phyloP scores from a whole-genome alignment of 1,284 basidiomycete species.

The Sanghuangporus baumii region DNA sequence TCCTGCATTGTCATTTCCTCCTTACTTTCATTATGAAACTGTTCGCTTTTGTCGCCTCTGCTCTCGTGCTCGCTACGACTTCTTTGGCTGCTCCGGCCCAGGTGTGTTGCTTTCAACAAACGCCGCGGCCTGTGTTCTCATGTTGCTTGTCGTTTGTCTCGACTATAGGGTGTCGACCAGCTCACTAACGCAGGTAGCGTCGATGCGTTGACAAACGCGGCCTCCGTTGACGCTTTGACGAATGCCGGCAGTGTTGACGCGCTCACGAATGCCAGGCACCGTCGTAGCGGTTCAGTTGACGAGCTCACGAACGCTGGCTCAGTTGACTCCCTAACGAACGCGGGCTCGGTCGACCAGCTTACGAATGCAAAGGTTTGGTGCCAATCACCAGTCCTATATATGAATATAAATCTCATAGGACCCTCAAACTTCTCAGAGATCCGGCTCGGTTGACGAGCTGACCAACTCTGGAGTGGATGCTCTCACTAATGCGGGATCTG shows the following conservation, averaged over 20 bases:
- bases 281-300: background rate
- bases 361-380: background rate
- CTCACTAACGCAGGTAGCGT: background rate
- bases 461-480: background rate
- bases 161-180: background rate
- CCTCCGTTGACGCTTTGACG: background rate
- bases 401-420: background rate
- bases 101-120: background rate
- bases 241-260: background rate
- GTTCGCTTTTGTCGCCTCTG: background rate
- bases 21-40: background rate
- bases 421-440: background rate
- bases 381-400: background rate
- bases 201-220: background rate
- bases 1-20: background rate
- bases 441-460: background rate
- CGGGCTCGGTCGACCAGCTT: background rate
- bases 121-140: background rate
- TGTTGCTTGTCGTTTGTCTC: background rate
- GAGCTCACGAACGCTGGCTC: background rate
- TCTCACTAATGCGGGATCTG: background rate
- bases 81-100: background rate
- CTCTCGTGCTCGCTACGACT: background rate
- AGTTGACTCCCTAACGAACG: background rate
- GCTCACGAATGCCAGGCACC: background rate